Base-by-base conservation (phyloP, 2,329 filamentous ascomycete species). In the Escovopsis sp. region DNA sequence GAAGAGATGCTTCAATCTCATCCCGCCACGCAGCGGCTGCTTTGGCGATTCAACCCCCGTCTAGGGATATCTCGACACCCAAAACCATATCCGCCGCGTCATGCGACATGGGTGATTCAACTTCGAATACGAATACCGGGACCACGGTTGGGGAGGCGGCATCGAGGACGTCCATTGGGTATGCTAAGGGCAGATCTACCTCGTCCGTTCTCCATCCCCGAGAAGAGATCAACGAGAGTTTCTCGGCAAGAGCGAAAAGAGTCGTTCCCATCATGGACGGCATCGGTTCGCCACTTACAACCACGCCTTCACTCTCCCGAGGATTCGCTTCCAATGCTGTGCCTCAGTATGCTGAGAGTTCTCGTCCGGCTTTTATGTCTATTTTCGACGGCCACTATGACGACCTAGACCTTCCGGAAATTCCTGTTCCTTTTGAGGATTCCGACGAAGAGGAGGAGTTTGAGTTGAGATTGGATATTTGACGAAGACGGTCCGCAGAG, bases 101-200 rank as follows among this genome's bases (percentile, higher is more conserved):
- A 36, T 7, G 34, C 11, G 12, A 8, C 10, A 19, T 19, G 12
- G 33, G 6, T 11, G 28, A 32, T 32, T 7, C 11, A 32, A 11
- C 3, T 11, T 32, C 28, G 28, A 32, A 11, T 11, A 11, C 28
- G 11, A 9, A 5, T 11, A 32, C 11, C 3, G 28, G 28, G 3
- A 32, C 28, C 28, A 32, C 28, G 28, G 8, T 73, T 10, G 80
- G 82, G 1, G 70, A 75, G 19, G 75, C 74, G 6, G 78, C 77
- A 6, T 94, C 87, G 2, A 77, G 80, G 48, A 88, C 77, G 43
- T 94, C 87, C 0, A 72, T 94, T 36, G 88, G 88, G 12, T 94
- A 94, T 57, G 84, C 75, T 43, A 85, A 82, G 58, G 87, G 88
- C 32, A 75, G 85, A 32, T 66, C 66, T 4, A 66, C 70, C 4